These are phyloP conservation scores for Talaromyces funiculosus DNA, from an alignment of 2,329 filamentous ascomycete genomes.

Conservation along the genomic window DNA sequence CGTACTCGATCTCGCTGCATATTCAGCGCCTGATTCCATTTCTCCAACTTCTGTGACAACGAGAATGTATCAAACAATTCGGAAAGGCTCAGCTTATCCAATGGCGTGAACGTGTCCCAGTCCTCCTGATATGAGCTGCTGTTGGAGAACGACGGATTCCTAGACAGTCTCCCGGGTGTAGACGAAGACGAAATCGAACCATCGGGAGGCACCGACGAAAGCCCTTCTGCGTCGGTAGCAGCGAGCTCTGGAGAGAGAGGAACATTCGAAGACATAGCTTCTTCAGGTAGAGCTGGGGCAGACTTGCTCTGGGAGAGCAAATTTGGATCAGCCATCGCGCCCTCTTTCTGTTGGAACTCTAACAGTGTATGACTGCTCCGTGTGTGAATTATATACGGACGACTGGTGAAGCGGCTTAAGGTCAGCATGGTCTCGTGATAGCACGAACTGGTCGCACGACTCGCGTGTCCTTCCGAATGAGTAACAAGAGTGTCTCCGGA, in stretches of 20 bases:
- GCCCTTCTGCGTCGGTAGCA: slow-evolving; percentile 25
- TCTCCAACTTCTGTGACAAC: slow-evolving; percentile 83
- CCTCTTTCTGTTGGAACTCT: slow-evolving; percentile 31
- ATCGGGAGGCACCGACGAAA: slow-evolving; percentile 20
- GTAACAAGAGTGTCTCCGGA: background rate
- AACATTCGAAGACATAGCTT: slow-evolving; percentile 23
- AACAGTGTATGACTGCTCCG: slow-evolving; percentile 33
- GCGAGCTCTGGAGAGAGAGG: slow-evolving; percentile 22
- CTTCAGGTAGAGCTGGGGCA: slow-evolving; percentile 18
- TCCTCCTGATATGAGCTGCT: slow-evolving; percentile 83
- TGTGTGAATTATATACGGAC: slow-evolving; percentile 27
- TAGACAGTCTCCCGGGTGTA: slow-evolving; percentile 51
- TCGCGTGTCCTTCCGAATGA: background rate
- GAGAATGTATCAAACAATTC: slow-evolving; percentile 92
- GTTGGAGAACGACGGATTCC: slow-evolving; percentile 74
- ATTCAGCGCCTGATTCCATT: slow-evolving; percentile 75
- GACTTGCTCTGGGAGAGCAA: slow-evolving; percentile 20
- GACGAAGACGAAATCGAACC: slow-evolving; percentile 26
- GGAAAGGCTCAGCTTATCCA: slow-evolving; percentile 85
- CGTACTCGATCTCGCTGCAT: slow-evolving; percentile 80
- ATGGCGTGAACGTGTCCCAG: slow-evolving; percentile 77
- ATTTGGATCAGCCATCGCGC: slow-evolving; percentile 26
- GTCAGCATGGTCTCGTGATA: slow-evolving; percentile 31
- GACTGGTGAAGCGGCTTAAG: slow-evolving; percentile 33
- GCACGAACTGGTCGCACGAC: slow-evolving; percentile 15